Conservation (phyloP, 176 grass and related monocot genomes). For the Stipa capillata region DNA sequence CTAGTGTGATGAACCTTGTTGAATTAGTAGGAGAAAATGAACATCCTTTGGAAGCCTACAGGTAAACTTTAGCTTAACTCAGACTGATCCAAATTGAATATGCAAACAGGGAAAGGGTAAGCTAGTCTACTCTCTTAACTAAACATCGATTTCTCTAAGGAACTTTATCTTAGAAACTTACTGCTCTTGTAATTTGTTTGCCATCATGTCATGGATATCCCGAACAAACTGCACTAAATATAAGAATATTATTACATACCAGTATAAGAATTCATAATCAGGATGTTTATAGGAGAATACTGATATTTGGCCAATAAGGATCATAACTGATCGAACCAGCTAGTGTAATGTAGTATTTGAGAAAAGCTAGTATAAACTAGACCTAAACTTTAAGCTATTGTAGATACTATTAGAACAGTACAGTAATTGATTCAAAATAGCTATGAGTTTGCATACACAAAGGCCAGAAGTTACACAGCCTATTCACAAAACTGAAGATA, state of each 20-base stretch:
- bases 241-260: constrained; percentile 5
- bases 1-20: constrained; percentile 64
- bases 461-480: neutral
- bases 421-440: neutral
- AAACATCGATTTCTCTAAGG: neutral
- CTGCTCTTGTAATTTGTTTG: constrained; percentile 57
- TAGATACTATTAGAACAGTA: neutral
- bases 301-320: neutral
- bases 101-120: neutral
- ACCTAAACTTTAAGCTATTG: neutral
- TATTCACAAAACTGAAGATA: neutral
- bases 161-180: constrained; percentile 37
- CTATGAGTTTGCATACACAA: neutral
- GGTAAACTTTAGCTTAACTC: neutral
- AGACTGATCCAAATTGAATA: constrained; percentile 5
- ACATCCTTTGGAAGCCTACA: constrained; percentile 48
- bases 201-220: constrained; percentile 97
- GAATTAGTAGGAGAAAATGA: constrained; percentile 34
- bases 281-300: neutral
- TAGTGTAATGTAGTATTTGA: no score
- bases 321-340: neutral
- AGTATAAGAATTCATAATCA: constrained; percentile 1
- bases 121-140: neutral
- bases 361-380: neutral
- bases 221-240: constrained; percentile 75